These are phyloP conservation scores for Phytophthora cryptogea DNA, from an alignment of 352 stramenopile genomes.

Conservation along the genomic window DNA sequence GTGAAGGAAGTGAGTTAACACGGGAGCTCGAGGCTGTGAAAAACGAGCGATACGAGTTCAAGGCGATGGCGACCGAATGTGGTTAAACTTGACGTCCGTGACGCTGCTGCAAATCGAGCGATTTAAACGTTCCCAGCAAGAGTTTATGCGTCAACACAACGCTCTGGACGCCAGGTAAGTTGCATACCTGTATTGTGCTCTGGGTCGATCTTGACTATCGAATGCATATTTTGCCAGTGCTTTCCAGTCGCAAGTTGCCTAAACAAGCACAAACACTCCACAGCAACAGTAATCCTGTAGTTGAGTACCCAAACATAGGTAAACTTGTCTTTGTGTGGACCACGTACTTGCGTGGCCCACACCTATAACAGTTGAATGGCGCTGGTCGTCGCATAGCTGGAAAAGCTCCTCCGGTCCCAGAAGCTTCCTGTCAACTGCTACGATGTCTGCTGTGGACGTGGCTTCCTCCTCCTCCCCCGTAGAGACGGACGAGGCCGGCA, in stretches of 20 bases:
- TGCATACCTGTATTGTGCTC: too few relatives aligned
- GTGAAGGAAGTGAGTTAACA: not conserved
- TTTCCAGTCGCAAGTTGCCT: too few relatives aligned
- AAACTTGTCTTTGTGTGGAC: too few relatives aligned
- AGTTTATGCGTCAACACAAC: not conserved
- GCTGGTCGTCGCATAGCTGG: conserved; percentile 10
- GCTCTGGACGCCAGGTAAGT: not conserved
- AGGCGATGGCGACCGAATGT: not conserved
- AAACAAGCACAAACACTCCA: too few relatives aligned
- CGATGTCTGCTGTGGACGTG: conserved; percentile 38
- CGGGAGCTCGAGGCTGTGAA: not conserved
- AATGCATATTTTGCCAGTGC: too few relatives aligned
- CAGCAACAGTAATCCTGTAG: too few relatives aligned
- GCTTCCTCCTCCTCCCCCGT: conserved; percentile 25
- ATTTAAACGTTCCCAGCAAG: not conserved
- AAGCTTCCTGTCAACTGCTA: conserved; percentile 1
- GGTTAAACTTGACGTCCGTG: not conserved
- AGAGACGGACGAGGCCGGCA: conserved; percentile 34
- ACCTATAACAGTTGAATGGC: not conserved
- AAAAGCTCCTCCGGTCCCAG: conserved; percentile 18
- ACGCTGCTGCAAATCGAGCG: not conserved
- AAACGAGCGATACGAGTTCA: not conserved
- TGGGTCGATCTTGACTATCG: too few relatives aligned
- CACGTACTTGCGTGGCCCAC: too few relatives aligned
- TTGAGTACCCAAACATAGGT: conserved; percentile 1